A percentile compares a stretch with the other conserved stretches of the same genome.
Evolutionary conservation across 2,329 filamentous ascomycete genomes (phyloP).

Genomic region (Aspergillus niger): DNA sequence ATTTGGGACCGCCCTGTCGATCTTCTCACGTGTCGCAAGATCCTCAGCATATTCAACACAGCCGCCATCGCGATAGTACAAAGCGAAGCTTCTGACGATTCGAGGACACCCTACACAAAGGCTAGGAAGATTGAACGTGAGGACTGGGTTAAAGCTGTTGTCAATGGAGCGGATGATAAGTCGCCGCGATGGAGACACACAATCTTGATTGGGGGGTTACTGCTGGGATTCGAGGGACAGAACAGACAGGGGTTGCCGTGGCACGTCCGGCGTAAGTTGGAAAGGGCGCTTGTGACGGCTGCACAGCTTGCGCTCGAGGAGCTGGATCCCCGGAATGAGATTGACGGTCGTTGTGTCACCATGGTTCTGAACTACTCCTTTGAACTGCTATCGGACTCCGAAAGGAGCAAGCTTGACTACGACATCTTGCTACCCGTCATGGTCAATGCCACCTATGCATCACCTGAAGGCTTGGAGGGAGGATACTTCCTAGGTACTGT

Average conservation of each 20-base stretch:
- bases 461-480: conserved; percentile 71
- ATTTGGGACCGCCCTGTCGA: conserved; percentile 60
- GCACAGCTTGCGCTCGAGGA: conserved; percentile 72
- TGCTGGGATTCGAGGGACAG: conserved; percentile 72
- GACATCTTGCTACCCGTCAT: conserved; percentile 70
- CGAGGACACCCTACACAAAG: conserved; percentile 36
- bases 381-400: conserved; percentile 64
- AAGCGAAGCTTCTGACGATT: conserved; percentile 44
- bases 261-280: conserved; percentile 66
- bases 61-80: conserved; percentile 58
- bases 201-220: conserved; percentile 74
- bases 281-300: conserved; percentile 72
- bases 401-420: conserved; percentile 64
- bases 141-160: conserved; percentile 61
- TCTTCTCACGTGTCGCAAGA: conserved; percentile 56
- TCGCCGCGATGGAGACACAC: conserved; percentile 79
- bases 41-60: conserved; percentile 64
- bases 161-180: conserved; percentile 62
- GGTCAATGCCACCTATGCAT: conserved; percentile 67
- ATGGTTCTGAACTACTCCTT: conserved; percentile 78
- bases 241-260: conserved; percentile 65
- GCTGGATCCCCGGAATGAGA: conserved; percentile 52
- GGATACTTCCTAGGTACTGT: conserved; percentile 74
- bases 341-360: conserved; percentile 58
- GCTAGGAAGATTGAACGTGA: conserved; percentile 57